These are phyloP conservation scores for Hyphopichia burtonii DNA, from an alignment of 1,139 yeast species.

Conservation along the genomic window DNA sequence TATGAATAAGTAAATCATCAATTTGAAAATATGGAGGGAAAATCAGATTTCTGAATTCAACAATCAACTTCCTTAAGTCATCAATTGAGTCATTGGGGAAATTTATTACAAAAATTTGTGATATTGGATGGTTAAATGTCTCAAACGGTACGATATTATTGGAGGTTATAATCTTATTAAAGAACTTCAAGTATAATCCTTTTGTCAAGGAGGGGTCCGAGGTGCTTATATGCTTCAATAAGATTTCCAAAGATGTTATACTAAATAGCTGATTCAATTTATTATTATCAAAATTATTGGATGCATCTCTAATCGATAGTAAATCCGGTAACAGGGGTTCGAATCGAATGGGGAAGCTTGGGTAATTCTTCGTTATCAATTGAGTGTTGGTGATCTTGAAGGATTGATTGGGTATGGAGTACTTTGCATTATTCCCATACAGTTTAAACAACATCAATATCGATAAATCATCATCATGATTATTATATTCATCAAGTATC, in stretches of 20 bases:
- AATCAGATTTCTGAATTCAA: conserved; percentile 39
- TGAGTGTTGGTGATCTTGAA: conserved; percentile 42
- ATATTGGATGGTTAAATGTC: conserved; percentile 85
- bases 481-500: conserved; percentile 24
- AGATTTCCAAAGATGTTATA: conserved; percentile 37
- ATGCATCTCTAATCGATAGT: conserved; percentile 30
- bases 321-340: conserved; percentile 43
- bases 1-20: conserved; percentile 53
- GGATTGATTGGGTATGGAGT: conserved; percentile 34
- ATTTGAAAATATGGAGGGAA: conserved; percentile 62
- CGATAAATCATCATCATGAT: conserved; percentile 27
- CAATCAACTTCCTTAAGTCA: conserved; percentile 36
- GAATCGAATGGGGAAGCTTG: conserved; percentile 46
- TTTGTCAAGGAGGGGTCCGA: conserved; percentile 5
- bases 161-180: conserved; percentile 61
- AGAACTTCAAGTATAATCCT: conserved; percentile 55
- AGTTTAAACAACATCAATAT: conserved; percentile 37
- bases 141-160: conserved; percentile 76
- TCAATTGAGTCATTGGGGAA: conserved; percentile 48
- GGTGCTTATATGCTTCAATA: conserved; percentile 22
- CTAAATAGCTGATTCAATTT: conserved; percentile 35
- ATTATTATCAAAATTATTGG: neutral
- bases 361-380: conserved; percentile 42
- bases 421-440: conserved; percentile 48
- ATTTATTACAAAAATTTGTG: conserved; percentile 70